Conservation (phyloP, 352 stramenopile species). For the Phytophthora kernoviae region DNA sequence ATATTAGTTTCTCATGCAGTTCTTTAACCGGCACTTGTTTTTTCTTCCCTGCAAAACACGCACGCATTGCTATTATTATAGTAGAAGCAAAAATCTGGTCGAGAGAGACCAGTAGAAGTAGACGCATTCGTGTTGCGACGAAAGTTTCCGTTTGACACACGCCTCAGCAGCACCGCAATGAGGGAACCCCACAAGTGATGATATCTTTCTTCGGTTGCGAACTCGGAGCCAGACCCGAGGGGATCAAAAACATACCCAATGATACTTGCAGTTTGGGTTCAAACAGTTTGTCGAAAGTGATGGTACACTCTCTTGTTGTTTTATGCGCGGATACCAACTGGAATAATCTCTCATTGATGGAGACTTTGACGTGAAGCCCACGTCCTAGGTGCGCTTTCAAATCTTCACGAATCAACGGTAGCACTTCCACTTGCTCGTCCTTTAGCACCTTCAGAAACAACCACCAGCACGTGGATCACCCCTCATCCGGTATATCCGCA, state of each 20-base stretch:
- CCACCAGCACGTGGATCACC: no score
- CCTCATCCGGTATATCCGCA: no score
- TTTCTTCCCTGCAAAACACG: conserved; percentile 24
- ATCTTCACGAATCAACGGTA: conserved; percentile 23
- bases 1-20: conserved; percentile 20
- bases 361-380: conserved; percentile 15
- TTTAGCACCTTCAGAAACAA: conserved; percentile 4
- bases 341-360: conserved; percentile 18
- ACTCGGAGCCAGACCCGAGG: conserved; percentile 8
- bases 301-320: conserved; percentile 16
- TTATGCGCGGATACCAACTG: conserved; percentile 7
- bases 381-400: conserved; percentile 17
- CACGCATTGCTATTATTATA: conserved; percentile 11
- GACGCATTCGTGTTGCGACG: conserved; percentile 15
- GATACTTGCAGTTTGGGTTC: conserved; percentile 14
- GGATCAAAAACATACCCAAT: conserved; percentile 15
- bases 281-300: conserved; percentile 17
- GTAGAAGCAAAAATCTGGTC: conserved; percentile 24
- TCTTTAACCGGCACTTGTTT: conserved; percentile 12
- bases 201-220: conserved; percentile 13
- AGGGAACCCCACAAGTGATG: conserved; percentile 22
- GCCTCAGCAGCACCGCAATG: conserved; percentile 11
- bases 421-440: conserved; percentile 17
- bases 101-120: conserved; percentile 8
- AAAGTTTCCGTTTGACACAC: conserved; percentile 13